Conservation (phyloP, 352 stramenopile species). For the Globisporangium emineosum region DNA sequence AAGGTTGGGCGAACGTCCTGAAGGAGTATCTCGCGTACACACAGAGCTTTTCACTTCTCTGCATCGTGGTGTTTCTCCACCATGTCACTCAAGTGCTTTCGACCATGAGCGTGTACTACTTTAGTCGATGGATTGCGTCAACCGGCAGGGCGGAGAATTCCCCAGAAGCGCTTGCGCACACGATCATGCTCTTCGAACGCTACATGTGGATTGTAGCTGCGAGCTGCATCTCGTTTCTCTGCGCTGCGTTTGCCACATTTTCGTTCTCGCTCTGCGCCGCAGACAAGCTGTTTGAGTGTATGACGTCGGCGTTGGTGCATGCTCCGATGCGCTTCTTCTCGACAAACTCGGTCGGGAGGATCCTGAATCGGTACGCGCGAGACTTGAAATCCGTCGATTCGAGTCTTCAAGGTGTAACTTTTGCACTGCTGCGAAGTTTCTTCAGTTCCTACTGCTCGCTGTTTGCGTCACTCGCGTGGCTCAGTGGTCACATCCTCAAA, state of each 20-base stretch:
- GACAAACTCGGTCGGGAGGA: slow-evolving; percentile 37
- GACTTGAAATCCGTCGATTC: slow-evolving; percentile 35
- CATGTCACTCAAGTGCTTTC: slow-evolving; percentile 31
- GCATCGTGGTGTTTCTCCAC: slow-evolving; percentile 29
- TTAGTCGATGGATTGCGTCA: slow-evolving; percentile 35
- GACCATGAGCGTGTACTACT: slow-evolving; percentile 33
- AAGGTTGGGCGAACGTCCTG: slow-evolving; percentile 20
- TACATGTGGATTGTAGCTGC: slow-evolving; percentile 31
- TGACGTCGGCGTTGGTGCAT: slow-evolving; percentile 38
- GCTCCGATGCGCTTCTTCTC: slow-evolving; percentile 47
- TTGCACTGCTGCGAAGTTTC: slow-evolving; percentile 37
- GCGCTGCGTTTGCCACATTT: slow-evolving; percentile 27
- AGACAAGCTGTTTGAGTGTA: slow-evolving; percentile 34
- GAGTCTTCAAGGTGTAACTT: slow-evolving; percentile 38
- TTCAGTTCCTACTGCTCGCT: slow-evolving; percentile 33
- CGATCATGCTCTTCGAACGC: slow-evolving; percentile 14
- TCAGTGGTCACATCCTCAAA: slow-evolving; percentile 36
- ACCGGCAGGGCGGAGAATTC: slow-evolving; percentile 9
- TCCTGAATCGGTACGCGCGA: slow-evolving; percentile 39
- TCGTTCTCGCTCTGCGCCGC: slow-evolving; percentile 32
- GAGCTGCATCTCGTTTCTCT: slow-evolving; percentile 34
- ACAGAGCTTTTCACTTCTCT: slow-evolving; percentile 22
- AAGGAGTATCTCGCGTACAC: slow-evolving; percentile 36
- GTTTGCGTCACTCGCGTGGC: slow-evolving; percentile 35
- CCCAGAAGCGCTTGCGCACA: slow-evolving; percentile 2